Evolutionary conservation across 2,329 filamentous ascomycete species (phyloP), one percentile per base, ranked within the genome.

Genomic region (Aspergillus jensenii): DNA sequence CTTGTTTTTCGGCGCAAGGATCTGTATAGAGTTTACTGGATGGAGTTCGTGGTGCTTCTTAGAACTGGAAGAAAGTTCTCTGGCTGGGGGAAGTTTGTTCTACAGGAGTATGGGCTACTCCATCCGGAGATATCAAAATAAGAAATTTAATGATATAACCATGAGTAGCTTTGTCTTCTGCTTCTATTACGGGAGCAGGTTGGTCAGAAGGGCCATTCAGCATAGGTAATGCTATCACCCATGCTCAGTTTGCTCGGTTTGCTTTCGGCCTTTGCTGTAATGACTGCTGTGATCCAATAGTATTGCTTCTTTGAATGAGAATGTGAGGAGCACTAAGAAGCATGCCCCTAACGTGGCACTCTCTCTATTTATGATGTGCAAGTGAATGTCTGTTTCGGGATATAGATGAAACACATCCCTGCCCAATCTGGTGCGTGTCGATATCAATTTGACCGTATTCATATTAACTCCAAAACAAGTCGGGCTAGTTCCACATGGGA

Each of bases 1-100:
- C 15, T 53, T n/a, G 25, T 14, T 46, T 8, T 58, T 50, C 47
- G 33, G 43, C 44, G 44, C 52, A 54, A 54, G 43, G 43, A 35
- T 53, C 15, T 31, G 27, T 31, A 41, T 33, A 41, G 15, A n/a
- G 49, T 40, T 54, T 19, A 35, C 31, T 17, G 27, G 43, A 21
- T 14, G 43, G 33, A 39, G 43, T 39, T 47, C 23, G 43, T 45
- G 31, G 27, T 47, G 19, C 21, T 45, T 45, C 12, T 37, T 37
- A 7, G 8, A 31, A 31, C 41, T 44, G 12, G 41, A 44, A 14
- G 23, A 45, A 27, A 45, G 43, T 12, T 12, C 14, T 45, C 43
- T 27, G 17, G 43, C 40, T 9, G 12, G 12, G 14, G 19, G 21
- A 21, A 21, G 40, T 17, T 43, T 17, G 6, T 5, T 43, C 40